phyloP scores from a whole-genome alignment of 192 early-diverging fungal genomes.

The Chytriomyces sp. region DNA sequence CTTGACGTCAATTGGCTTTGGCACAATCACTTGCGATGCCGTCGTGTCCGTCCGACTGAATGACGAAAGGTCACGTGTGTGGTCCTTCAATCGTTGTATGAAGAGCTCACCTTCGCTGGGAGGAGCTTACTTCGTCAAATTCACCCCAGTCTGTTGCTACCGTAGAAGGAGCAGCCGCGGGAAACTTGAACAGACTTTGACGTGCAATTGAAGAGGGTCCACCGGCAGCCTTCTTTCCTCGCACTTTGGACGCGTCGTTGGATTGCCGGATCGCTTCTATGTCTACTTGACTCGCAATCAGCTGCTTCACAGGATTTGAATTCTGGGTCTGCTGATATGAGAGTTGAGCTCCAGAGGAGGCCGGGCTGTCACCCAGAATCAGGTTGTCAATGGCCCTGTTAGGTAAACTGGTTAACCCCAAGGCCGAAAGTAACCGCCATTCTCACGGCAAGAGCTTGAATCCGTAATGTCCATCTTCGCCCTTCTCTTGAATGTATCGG shows the following conservation, averaged over 20 bases:
- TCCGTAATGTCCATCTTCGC: constrained; percentile 20
- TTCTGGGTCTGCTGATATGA: constrained; percentile 2
- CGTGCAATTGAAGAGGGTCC: no score
- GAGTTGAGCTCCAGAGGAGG: background rate
- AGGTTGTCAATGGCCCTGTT: constrained; percentile 42
- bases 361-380: background rate
- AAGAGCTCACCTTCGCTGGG: no score
- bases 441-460: constrained; percentile 68
- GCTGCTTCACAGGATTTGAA: constrained; percentile 76
- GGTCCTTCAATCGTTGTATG: no score
- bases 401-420: background rate
- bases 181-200: background rate
- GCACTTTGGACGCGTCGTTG: constrained; percentile 18
- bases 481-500: constrained; percentile 68
- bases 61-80: no score
- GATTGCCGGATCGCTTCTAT: constrained; percentile 23
- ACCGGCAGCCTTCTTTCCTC: background rate
- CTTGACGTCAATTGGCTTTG: background rate
- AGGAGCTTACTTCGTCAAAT: no score
- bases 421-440: background rate
- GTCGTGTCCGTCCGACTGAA: no score
- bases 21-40: background rate
- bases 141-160: no score
- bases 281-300: constrained; percentile 73
- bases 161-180: no score